Evolutionary conservation across 176 grass and related monocot genomes (phyloP), one percentile per base, ranked within the genome.

Genomic region (Oryza brachyantha): DNA sequence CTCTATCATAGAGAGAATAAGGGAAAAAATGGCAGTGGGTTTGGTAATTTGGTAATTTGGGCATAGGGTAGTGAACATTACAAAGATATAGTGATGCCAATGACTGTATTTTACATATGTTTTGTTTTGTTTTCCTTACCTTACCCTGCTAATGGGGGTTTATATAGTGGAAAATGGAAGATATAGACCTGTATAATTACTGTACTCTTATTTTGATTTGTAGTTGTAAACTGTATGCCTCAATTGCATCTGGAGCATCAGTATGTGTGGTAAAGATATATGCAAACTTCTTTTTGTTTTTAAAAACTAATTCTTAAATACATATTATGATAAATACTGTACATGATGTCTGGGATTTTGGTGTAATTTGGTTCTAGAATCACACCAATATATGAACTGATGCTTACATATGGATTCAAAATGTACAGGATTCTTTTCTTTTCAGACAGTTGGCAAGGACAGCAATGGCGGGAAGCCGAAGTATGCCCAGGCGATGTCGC

Each of bases 361-460:
- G 5, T 52, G 17, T 52, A 5, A 69, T 68, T 22, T 36, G 24
- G 25, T n/a, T 54, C 12, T 13, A 9, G 1, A 25, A 25, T 37
- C 29, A 60, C 57, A 22, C 8, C 8, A 16, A 26, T 63, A 26
- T 63, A 60, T 13, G 78, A 68, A 41, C 29, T 62, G 22, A 61
- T 70, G 55, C 41, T 21, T 27, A 40, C 5, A 76, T 13, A 11
- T 9, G 21, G 3, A 50, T 50, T 7, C 19, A 0, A 50, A 50
- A 9, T 61, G 36, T 61, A 59, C 17, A 39, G 3, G 25, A 50
- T 29, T 1, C 21, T 16, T 50, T 38, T 38, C 14, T 27, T 8
- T 8, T 88, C 79, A 75, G 8, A 88, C 70, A 70, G 76, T 88
- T 19, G 86, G 81, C 55, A 80, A 57, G 52, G 76, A 75, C 75